Base-by-base conservation (phyloP, 495 filamentous ascomycete genomes). In the Annulohypoxylon bovei region DNA sequence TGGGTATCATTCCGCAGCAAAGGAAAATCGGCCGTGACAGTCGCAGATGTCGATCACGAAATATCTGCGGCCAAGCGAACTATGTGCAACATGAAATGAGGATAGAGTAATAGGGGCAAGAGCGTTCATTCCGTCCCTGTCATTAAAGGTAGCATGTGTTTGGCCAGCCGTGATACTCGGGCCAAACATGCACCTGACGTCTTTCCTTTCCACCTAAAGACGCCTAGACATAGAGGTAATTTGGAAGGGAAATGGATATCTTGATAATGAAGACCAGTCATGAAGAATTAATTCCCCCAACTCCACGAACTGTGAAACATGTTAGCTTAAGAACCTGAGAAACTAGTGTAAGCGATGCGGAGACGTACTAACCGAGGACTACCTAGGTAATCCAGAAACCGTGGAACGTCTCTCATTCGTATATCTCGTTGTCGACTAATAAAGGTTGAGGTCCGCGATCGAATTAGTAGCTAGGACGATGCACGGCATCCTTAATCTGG, bases 1-100 rank as follows among this genome's bases (percentile, higher is more conserved):
- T 65, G 61, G 69, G 69, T 72, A 72, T 72, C 69, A 72, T 72
- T 67, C 69, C 69, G 53, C 64, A 60, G 59, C 54, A 67, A 69
- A 63, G 20, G 22, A 73, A 64, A 58, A 57, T 20, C 54, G 6
- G 33, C 42, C 70, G 35, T 69, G 40, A 46, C 56, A 18, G 44
- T 60, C 64, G 49, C 61, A 44, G 9, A 27, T 16, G 14, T 35
- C 16, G 28, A 50, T 20, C 50, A 50, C 28, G 11, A 55, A 49
- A 66, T 68, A 65, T 72, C 35, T 64, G 59, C 70, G 65, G 33
- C 61, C 20, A 56, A 68, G 33, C 54, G 16, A 56, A 40, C 49
- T 61, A 71, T 62, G 62, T 71, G 61, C 62, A 61, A 67, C 39
- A 39, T 23, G 39, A 44, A 55, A 14, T 18, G 6, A 37, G 25